These are phyloP conservation scores for Drechslerella coelobrocha DNA, from an alignment of 2,329 filamentous ascomycete species.

Conservation along the genomic window DNA sequence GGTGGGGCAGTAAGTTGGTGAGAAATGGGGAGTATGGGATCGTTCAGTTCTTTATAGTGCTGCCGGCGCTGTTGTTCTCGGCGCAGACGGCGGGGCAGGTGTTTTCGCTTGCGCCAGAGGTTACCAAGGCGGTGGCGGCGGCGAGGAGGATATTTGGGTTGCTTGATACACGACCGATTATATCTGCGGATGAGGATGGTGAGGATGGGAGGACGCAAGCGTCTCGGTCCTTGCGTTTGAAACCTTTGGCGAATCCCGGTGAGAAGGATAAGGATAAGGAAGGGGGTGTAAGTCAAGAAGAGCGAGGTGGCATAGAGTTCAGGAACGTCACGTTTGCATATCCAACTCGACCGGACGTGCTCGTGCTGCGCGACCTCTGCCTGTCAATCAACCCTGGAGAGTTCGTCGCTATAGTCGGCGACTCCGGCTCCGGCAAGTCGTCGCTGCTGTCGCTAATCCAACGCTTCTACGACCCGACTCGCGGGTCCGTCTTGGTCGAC, in stretches of 20 bases:
- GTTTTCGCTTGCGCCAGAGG: slow-evolving; percentile 76
- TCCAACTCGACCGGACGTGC: slow-evolving; percentile 67
- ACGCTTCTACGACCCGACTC: slow-evolving; percentile 62
- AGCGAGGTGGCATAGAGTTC: slow-evolving; percentile 62
- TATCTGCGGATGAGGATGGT: slow-evolving; percentile 25
- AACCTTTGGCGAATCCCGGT: no score
- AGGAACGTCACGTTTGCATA: slow-evolving; percentile 70
- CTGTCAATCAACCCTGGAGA: slow-evolving; percentile 67
- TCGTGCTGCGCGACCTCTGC: slow-evolving; percentile 66
- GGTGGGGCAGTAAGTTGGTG: slow-evolving; percentile 78
- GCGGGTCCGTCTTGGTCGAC: slow-evolving; percentile 61
- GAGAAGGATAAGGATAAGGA: no score
- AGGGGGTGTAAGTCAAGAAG: background rate
- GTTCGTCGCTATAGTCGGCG: slow-evolving; percentile 70
- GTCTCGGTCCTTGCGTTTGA: no score
- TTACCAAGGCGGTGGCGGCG: slow-evolving; percentile 71
- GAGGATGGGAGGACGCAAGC: slow-evolving; percentile 34
- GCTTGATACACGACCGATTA: slow-evolving; percentile 55
- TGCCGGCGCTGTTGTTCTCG: slow-evolving; percentile 73
- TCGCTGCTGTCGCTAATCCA: slow-evolving; percentile 68
- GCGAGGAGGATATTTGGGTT: slow-evolving; percentile 63
- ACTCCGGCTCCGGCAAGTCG: slow-evolving; percentile 72
- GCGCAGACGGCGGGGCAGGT: slow-evolving; percentile 77
- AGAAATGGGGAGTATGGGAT: slow-evolving; percentile 70
- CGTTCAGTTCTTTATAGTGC: slow-evolving; percentile 75